These are phyloP conservation scores for Penicillium sp. DNA, from an alignment of 2,329 filamentous ascomycete species.

Conservation along the genomic window DNA sequence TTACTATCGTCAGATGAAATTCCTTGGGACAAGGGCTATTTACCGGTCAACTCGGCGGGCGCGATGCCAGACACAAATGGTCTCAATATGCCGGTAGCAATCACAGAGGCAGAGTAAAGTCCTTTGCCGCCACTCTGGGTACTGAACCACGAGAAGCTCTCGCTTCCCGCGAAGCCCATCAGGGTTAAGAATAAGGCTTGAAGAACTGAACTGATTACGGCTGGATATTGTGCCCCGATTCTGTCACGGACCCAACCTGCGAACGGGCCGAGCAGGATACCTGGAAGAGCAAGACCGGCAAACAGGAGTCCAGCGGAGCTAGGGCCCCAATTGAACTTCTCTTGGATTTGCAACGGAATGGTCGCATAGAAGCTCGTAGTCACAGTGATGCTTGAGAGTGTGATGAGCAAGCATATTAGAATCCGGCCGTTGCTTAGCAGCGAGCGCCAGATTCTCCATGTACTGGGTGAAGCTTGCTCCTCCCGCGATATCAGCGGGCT, in stretches of 20 bases:
- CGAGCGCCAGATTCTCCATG: background rate
- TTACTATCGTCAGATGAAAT: background rate
- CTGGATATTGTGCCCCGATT: constrained; percentile 3
- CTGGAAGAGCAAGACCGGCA: constrained; percentile 4
- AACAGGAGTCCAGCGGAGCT: constrained; percentile 9
- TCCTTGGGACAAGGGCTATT: too few species aligned
- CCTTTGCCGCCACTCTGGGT: background rate
- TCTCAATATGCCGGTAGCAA: constrained; percentile 7
- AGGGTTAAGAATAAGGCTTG: constrained; percentile 6
- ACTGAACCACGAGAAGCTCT: constrained; percentile 1
- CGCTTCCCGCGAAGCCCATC: constrained; percentile 8
- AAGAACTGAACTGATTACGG: background rate
- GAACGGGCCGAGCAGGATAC: constrained; percentile 7
- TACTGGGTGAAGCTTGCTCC: background rate
- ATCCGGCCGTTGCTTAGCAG: background rate
- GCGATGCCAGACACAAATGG: constrained; percentile 7
- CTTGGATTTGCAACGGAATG: background rate
- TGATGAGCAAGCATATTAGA: background rate
- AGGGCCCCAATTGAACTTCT: background rate
- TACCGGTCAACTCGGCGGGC: too few species aligned
- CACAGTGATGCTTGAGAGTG: background rate
- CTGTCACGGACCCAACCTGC: constrained; percentile 16
- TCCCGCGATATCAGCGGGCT: too few species aligned
- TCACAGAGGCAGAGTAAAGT: background rate
- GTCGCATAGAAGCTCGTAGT: background rate